phyloP scores from a whole-genome alignment of 1,284 basidiomycete species.

The Trametes pubescens region DNA sequence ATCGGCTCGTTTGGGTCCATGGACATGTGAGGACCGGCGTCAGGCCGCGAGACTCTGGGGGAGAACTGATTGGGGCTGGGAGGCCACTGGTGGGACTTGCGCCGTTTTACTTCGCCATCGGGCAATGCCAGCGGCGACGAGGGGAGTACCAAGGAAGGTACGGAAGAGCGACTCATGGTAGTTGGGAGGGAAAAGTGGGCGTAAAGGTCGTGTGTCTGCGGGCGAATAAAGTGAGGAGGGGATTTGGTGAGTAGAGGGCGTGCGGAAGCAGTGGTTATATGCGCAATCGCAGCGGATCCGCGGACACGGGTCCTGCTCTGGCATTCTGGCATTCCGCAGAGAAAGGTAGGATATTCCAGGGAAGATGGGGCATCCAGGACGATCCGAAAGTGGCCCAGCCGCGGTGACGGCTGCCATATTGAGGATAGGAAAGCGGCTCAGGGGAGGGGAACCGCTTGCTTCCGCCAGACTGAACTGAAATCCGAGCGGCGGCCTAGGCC shows the following conservation, averaged over 20 bases:
- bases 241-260: background rate
- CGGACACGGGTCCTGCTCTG: background rate
- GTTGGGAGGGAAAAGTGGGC: background rate
- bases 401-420: background rate
- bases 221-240: background rate
- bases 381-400: conserved; percentile 7
- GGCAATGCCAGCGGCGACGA: background rate
- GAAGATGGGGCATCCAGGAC: background rate
- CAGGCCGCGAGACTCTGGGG: background rate
- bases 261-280: conserved; percentile 1
- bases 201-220: background rate
- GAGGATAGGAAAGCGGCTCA: conserved; percentile 1
- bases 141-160: background rate
- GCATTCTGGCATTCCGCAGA: background rate
- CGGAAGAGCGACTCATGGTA: background rate
- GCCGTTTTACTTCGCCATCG: background rate
- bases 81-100: background rate
- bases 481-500: background rate
- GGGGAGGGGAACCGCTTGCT: conserved; percentile 3
- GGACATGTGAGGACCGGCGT: background rate
- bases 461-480: conserved; percentile 3
- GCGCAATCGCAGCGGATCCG: conserved; percentile 10
- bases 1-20: background rate
- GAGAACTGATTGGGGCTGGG: background rate
- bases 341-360: background rate